Conservation (phyloP, 2,329 filamentous ascomycete genomes). For the Diaporthe sp. region DNA sequence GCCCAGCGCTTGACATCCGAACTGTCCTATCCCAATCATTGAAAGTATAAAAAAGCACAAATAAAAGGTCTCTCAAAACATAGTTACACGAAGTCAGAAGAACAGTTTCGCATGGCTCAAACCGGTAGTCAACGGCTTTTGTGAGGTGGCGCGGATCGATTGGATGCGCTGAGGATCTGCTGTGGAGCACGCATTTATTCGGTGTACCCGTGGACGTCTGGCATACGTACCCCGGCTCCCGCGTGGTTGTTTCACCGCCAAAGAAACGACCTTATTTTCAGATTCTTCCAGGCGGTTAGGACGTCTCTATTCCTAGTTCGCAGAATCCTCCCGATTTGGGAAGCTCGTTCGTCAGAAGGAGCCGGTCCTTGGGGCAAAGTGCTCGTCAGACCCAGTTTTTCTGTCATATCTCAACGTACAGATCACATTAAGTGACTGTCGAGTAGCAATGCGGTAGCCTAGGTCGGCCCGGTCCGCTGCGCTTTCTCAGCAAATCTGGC, state of each 20-base stretch:
- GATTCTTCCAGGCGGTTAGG: background rate
- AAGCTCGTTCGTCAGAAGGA: slow-evolving; percentile 9
- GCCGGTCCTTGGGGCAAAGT: background rate
- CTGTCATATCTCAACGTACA: slow-evolving; percentile 21
- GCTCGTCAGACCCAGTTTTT: slow-evolving; percentile 11
- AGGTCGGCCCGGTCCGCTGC: slow-evolving; percentile 8
- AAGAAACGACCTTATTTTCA: background rate
- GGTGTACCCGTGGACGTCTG: background rate
- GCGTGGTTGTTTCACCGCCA: background rate
- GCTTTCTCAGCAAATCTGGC: background rate
- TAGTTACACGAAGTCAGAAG: background rate
- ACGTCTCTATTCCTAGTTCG: background rate
- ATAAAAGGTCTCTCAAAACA: background rate
- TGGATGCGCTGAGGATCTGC: background rate
- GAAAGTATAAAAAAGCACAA: background rate
- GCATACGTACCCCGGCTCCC: background rate
- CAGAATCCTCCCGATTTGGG: background rate
- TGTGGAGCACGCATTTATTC: background rate
- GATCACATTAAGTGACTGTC: background rate
- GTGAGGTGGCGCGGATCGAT: background rate
- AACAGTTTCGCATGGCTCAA: background rate
- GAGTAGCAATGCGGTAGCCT: background rate
- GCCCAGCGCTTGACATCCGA: background rate
- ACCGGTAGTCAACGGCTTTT: background rate
- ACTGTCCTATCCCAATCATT: background rate